Evolutionary conservation across 208 protist genomes (phyloP).

Genomic region (Balamuthia mandrillaris): DNA sequence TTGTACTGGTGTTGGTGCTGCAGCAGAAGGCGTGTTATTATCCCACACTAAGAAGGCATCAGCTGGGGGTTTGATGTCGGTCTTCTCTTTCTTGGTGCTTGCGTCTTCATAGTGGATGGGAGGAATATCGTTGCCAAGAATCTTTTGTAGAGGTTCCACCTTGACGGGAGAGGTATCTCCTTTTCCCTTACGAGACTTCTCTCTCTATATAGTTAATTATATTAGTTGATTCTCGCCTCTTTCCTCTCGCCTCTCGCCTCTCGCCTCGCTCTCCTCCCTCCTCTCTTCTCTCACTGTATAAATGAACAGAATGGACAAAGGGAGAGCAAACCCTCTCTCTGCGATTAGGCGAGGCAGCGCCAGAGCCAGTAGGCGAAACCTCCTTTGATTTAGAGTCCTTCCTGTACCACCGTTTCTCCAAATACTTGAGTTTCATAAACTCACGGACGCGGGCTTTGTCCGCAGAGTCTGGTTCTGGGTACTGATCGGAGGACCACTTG

Average conservation of each 20-base stretch:
- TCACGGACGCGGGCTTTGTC: constrained; percentile 43
- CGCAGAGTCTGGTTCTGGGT: constrained; percentile 49
- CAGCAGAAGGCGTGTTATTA: neutral
- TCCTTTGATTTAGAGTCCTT: neutral
- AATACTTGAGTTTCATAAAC: constrained; percentile 65
- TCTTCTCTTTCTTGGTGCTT: neutral
- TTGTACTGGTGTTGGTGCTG: neutral
- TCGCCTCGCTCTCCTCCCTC: too few relatives aligned
- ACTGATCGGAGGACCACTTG: constrained; percentile 52
- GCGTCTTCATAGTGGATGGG: constrained; percentile 13
- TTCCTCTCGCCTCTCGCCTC: too few relatives aligned
- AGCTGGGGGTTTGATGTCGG: neutral
- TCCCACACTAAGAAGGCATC: neutral
- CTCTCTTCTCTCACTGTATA: too few relatives aligned
- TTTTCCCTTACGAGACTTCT: too few relatives aligned
- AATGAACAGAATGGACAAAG: too few relatives aligned
- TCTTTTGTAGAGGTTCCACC: constrained; percentile 45
- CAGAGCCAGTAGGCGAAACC: too few relatives aligned
- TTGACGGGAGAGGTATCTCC: constrained; percentile 16
- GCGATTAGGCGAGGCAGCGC: too few relatives aligned
- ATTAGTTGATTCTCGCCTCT: too few relatives aligned
- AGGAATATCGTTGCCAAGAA: constrained; percentile 46
- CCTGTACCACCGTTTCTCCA: constrained; percentile 45
- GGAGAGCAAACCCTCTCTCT: too few relatives aligned
- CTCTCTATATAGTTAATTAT: too few relatives aligned